phyloP scores from a whole-genome alignment of 2,329 filamentous ascomycete genomes.

The Trichoderma hamatum region DNA sequence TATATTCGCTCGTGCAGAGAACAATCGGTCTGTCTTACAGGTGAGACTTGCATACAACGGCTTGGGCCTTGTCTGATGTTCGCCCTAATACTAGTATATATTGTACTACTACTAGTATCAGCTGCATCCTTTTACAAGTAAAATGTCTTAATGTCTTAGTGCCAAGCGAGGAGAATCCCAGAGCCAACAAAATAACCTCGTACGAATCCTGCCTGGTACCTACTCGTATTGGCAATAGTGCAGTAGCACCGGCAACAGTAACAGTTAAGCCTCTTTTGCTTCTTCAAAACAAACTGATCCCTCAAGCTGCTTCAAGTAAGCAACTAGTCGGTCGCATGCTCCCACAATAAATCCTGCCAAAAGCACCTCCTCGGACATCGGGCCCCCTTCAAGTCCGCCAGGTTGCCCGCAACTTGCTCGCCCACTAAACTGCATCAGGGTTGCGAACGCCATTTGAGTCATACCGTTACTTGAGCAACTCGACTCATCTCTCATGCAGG shows the following conservation, averaged over 20 bases:
- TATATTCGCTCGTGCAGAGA: not conserved
- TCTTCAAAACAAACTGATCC: too few relatives aligned
- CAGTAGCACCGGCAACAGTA: not conserved
- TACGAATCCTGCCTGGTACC: too few relatives aligned
- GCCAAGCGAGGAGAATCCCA: too few relatives aligned
- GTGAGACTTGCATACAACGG: not conserved
- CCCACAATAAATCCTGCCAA: not conserved
- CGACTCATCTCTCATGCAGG: not conserved
- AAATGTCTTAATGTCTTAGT: not conserved
- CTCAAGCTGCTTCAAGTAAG: not conserved
- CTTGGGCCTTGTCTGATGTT: not conserved
- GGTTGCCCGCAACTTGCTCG: not conserved
- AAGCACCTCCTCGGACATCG: slow-evolving; percentile 37
- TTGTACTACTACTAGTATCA: not conserved
- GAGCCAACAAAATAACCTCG: too few relatives aligned
- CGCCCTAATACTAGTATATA: not conserved
- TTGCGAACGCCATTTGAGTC: not conserved
- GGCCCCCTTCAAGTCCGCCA: slow-evolving; percentile 35
- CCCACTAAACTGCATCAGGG: slow-evolving; percentile 1
- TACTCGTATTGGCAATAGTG: not conserved
- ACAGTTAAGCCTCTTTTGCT: not conserved
- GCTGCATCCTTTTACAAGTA: not conserved
- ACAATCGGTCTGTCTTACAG: not conserved
- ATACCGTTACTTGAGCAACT: not conserved
- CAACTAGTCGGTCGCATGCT: not conserved